These are phyloP conservation scores for Phytopythium montanum DNA, from an alignment of 352 stramenopile species.

Conservation along the genomic window DNA sequence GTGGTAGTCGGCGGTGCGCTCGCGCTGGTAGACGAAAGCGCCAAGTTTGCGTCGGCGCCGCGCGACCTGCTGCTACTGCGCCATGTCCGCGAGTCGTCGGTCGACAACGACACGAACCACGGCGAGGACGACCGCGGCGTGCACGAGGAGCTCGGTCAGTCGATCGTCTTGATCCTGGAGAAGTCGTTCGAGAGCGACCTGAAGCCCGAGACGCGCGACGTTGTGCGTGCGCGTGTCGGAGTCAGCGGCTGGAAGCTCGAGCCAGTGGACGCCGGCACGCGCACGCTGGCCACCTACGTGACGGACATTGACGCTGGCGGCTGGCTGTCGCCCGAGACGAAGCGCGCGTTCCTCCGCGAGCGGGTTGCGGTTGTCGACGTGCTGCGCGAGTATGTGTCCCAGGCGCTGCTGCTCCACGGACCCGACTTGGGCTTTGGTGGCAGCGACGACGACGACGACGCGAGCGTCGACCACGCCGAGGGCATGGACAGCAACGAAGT, in stretches of 20 bases:
- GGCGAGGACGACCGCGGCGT: slow-evolving; percentile 35
- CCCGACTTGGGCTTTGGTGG: slow-evolving; percentile 40
- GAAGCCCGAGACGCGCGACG: slow-evolving; percentile 33
- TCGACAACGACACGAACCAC: slow-evolving; percentile 25
- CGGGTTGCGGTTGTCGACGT: slow-evolving; percentile 64
- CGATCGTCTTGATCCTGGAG: slow-evolving; percentile 69
- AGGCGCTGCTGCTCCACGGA: slow-evolving; percentile 46
- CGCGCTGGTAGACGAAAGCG: slow-evolving; percentile 31
- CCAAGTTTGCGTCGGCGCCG: slow-evolving; percentile 52
- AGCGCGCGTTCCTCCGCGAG: slow-evolving; percentile 43
- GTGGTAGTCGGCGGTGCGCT: slow-evolving; percentile 21
- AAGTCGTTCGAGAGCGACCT: slow-evolving; percentile 79
- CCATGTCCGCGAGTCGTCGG: slow-evolving; percentile 64
- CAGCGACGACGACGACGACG: slow-evolving; percentile 29
- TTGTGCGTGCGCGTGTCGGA: slow-evolving; percentile 56
- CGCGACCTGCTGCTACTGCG: slow-evolving; percentile 73
- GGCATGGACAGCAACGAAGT: slow-evolving; percentile 24
- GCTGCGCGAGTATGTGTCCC: slow-evolving; percentile 57
- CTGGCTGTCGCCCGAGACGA: slow-evolving; percentile 41
- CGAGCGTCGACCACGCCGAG: slow-evolving; percentile 35
- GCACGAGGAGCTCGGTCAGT: slow-evolving; percentile 42
- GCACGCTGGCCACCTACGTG: slow-evolving; percentile 69
- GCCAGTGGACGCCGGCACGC: slow-evolving; percentile 46
- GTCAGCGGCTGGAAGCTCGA: slow-evolving; percentile 77
- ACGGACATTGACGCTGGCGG: slow-evolving; percentile 64